phyloP scores from a whole-genome alignment of 2,329 filamentous ascomycete genomes.

The Tetracladium maxilliforme region DNA sequence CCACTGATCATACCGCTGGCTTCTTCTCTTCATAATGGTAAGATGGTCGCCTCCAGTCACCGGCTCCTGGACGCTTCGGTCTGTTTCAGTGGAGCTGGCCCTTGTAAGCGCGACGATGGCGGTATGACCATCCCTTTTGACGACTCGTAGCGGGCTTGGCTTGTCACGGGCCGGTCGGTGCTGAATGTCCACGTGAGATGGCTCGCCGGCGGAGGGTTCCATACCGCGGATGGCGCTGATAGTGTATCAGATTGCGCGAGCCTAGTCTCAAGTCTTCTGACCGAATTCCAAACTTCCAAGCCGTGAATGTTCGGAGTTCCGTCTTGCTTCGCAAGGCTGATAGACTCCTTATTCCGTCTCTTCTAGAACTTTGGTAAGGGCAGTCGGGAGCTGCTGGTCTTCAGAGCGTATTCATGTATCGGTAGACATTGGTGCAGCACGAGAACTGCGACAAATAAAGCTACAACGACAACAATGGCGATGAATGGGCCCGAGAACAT shows the following conservation, averaged over 20 bases:
- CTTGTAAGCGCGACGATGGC: too few relatives aligned
- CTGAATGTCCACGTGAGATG: slow-evolving; percentile 17
- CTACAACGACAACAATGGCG: too few relatives aligned
- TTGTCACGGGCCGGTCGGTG: slow-evolving; percentile 14
- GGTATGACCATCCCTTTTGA: too few relatives aligned
- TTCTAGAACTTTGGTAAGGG: slow-evolving; percentile 12
- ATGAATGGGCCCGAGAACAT: too few relatives aligned
- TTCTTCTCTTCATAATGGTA: slow-evolving; percentile 7
- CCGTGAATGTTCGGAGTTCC: neutral
- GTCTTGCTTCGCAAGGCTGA: slow-evolving; percentile 1
- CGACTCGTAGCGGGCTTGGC: slow-evolving; percentile 33
- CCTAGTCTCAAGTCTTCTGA: slow-evolving; percentile 2
- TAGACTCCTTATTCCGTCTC: slow-evolving; percentile 11
- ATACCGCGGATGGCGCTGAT: slow-evolving; percentile 11
- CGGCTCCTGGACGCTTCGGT: slow-evolving; percentile 15
- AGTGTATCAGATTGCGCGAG: slow-evolving; percentile 3
- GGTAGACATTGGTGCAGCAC: too few relatives aligned
- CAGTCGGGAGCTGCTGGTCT: slow-evolving; percentile 3
- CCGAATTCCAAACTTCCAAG: too few relatives aligned
- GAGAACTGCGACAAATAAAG: too few relatives aligned
- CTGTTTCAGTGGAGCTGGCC: too few relatives aligned
- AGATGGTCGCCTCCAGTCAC: slow-evolving; percentile 10
- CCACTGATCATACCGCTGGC: slow-evolving; percentile 8
- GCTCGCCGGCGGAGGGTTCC: slow-evolving; percentile 15
- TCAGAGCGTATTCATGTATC: too few relatives aligned